A percentile compares a stretch with the other conserved stretches of the same genome.
These are phyloP conservation scores for Alternaria postmessia DNA, from an alignment of 2,329 filamentous ascomycete genomes.

Conservation along the genomic window DNA sequence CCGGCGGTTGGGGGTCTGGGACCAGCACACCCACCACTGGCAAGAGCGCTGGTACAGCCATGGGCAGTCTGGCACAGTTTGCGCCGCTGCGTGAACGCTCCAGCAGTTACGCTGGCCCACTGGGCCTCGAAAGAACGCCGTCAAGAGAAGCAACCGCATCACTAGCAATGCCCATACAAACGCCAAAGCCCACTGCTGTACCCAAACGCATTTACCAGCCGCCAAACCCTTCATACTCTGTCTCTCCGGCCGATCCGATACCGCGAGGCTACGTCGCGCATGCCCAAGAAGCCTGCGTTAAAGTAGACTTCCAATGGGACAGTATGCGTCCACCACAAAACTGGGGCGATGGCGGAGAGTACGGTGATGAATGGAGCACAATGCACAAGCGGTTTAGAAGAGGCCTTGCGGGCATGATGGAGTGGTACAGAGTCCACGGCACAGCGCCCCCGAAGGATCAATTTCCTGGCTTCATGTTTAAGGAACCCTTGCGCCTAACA, in stretches of 20 bases:
- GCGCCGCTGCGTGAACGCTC: slow-evolving; percentile 56
- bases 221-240: slow-evolving; percentile 82
- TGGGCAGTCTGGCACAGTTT: slow-evolving; percentile 51
- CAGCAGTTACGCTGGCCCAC: slow-evolving; percentile 49
- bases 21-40: slow-evolving; percentile 27
- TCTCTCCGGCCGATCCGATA: slow-evolving; percentile 81
- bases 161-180: slow-evolving; percentile 15
- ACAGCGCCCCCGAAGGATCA: slow-evolving; percentile 45
- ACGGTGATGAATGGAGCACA: slow-evolving; percentile 91
- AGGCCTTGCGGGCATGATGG: slow-evolving; percentile 79
- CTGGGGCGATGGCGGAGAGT: slow-evolving; percentile 88
- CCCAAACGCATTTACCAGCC: slow-evolving; percentile 67
- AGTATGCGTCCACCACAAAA: slow-evolving; percentile 79
- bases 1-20: slow-evolving; percentile 61
- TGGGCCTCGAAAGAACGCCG: slow-evolving; percentile 33
- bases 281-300: slow-evolving; percentile 83
- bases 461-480: slow-evolving; percentile 44
- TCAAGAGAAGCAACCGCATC: slow-evolving; percentile 34
- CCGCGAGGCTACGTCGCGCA: slow-evolving; percentile 89
- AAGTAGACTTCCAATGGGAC: slow-evolving; percentile 96
- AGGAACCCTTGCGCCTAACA: slow-evolving; percentile 25
- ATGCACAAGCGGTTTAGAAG: slow-evolving; percentile 92
- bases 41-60: slow-evolving; percentile 32
- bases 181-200: slow-evolving; percentile 25
- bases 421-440: slow-evolving; percentile 75